Evolutionary conservation across 2,329 filamentous ascomycete genomes (phyloP).

Genomic region (Cyphellophora europaea): DNA sequence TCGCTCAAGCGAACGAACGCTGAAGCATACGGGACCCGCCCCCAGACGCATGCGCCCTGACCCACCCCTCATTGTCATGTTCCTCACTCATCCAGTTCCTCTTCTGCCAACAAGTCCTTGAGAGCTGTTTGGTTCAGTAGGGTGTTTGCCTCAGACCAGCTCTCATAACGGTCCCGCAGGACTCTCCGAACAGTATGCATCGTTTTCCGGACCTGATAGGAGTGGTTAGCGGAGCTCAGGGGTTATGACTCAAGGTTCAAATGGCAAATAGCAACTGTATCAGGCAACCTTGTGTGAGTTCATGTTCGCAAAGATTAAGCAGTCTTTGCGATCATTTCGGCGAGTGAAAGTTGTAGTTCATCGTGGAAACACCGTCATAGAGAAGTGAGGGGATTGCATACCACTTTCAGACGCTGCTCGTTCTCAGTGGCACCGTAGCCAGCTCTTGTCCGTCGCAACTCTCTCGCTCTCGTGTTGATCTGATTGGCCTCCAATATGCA

Average conservation of each 20-base stretch:
- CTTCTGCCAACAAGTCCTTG: too few relatives aligned
- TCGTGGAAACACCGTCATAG: slow-evolving; percentile 9
- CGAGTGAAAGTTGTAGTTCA: slow-evolving; percentile 23
- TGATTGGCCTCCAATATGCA: slow-evolving; percentile 87
- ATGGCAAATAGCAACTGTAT: too few relatives aligned
- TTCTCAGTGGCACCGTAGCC: slow-evolving; percentile 67
- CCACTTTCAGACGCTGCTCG: slow-evolving; percentile 52
- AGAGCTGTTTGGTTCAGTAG: background rate
- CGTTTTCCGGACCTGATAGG: slow-evolving; percentile 7
- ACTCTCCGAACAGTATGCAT: slow-evolving; percentile 6
- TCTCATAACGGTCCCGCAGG: slow-evolving; percentile 5
- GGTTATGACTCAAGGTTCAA: too few relatives aligned
- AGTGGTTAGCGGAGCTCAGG: too few relatives aligned
- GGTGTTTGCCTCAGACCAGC: background rate
- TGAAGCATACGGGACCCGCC: too few relatives aligned
- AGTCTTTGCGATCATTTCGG: slow-evolving; percentile 22
- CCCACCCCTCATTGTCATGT: too few relatives aligned
- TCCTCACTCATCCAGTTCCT: too few relatives aligned
- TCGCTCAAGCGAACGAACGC: too few relatives aligned
- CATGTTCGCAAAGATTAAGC: slow-evolving; percentile 21
- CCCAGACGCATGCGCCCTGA: too few relatives aligned
- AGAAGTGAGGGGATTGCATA: slow-evolving; percentile 36
- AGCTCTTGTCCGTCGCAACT: slow-evolving; percentile 58
- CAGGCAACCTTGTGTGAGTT: slow-evolving; percentile 5
- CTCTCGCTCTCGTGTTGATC: slow-evolving; percentile 65